Evolutionary conservation across 345 rosid genomes (phyloP).

Genomic region (Hibiscus syriacus): DNA sequence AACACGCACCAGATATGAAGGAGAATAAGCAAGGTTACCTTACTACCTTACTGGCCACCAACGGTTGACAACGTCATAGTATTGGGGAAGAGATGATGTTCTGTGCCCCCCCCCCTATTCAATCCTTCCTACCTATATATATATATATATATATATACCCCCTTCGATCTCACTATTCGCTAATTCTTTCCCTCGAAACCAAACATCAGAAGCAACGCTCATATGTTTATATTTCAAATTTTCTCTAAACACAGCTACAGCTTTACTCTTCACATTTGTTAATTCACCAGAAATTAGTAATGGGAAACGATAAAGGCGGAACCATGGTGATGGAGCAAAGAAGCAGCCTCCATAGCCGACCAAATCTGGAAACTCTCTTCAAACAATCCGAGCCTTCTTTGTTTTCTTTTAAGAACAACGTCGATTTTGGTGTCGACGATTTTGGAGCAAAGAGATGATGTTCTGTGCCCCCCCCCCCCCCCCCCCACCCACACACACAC

Average conservation of each 20-base stretch:
- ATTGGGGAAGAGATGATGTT: too few relatives aligned
- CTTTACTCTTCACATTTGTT: neutral
- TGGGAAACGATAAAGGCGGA: slow-evolving; percentile 16
- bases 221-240: neutral
- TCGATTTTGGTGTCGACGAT: slow-evolving; percentile 21
- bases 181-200: neutral
- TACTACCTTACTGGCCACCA: neutral
- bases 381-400: slow-evolving; percentile 31
- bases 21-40: neutral
- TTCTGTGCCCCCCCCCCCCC: too few relatives aligned
- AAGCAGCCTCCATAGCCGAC: slow-evolving; percentile 27
- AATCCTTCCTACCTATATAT: neutral
- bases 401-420: slow-evolving; percentile 7
- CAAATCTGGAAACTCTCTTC: slow-evolving; percentile 52
- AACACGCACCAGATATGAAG: slow-evolving; percentile 9
- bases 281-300: neutral
- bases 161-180: neutral
- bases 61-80: too few relatives aligned
- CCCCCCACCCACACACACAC: too few relatives aligned
- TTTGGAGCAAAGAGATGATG: too few relatives aligned
- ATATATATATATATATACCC: slow-evolving; percentile 10
- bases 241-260: neutral
- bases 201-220: neutral
- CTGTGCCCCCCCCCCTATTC: too few relatives aligned
- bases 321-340: slow-evolving; percentile 12